Percentiles rank a stretch among this genome's conserved stretches.
phyloP scores from a whole-genome alignment of 345 rosid species.

The Salix arbutifolia region DNA sequence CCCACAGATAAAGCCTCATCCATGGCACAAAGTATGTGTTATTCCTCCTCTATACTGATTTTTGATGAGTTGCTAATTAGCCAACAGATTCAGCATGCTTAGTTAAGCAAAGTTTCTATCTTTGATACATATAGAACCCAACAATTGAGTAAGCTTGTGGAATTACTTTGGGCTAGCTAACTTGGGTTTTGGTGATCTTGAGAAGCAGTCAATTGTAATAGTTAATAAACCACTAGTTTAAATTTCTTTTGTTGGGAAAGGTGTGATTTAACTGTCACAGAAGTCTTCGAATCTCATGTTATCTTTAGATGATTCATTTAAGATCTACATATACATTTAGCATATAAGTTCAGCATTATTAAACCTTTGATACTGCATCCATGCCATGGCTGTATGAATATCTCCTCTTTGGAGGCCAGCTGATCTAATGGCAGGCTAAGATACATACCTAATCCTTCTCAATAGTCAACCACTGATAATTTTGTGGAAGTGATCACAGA shows the following conservation, averaged over 20 bases:
- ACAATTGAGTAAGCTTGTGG: not conserved
- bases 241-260: not conserved
- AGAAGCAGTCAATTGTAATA: not conserved
- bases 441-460: not conserved
- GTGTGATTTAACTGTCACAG: not conserved
- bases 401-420: not conserved
- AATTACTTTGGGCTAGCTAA: not conserved
- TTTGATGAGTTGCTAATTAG: not conserved
- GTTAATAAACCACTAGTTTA: not conserved
- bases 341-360: not conserved
- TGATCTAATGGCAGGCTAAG: not conserved
- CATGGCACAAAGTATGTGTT: conserved; percentile 82
- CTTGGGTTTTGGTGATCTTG: not conserved
- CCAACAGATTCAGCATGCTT: not conserved
- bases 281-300: not conserved
- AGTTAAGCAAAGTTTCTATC: not conserved
- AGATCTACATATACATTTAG: not conserved
- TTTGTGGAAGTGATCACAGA: not conserved
- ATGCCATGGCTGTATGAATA: not conserved
- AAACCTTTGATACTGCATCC: not conserved
- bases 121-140: not conserved
- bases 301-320: not conserved
- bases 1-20: conserved; percentile 94
- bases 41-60: not conserved
- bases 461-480: not conserved